Evolutionary conservation across 2,329 filamentous ascomycete species (phyloP).

Genomic region (Aspergillus sp.): DNA sequence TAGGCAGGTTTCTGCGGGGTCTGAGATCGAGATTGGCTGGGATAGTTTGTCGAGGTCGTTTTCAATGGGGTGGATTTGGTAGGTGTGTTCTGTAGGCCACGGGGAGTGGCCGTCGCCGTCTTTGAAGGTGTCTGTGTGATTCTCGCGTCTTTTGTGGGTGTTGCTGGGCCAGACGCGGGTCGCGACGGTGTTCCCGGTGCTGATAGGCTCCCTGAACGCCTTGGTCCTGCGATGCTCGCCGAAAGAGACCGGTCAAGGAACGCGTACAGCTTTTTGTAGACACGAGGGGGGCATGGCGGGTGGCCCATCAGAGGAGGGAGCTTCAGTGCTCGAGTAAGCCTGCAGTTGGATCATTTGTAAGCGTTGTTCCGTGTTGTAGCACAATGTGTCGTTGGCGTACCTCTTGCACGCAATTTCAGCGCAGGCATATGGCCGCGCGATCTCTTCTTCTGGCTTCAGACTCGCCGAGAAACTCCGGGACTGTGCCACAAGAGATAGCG

Average conservation of each 20-base stretch:
- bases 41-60: conserved; percentile 28
- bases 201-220: conserved; percentile 33
- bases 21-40: conserved; percentile 19
- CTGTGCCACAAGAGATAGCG: conserved; percentile 73
- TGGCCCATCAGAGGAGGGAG: conserved; percentile 73
- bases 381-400: conserved; percentile 41
- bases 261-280: conserved; percentile 80
- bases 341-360: conserved; percentile 31
- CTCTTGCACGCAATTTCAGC: conserved; percentile 87
- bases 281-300: conserved; percentile 73
- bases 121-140: conserved; percentile 28
- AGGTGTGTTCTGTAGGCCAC: conserved; percentile 39
- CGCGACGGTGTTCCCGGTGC: conserved; percentile 31
- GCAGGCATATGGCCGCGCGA: conserved; percentile 80
- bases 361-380: background rate
- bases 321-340: conserved; percentile 72
- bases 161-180: conserved; percentile 34
- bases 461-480: conserved; percentile 74
- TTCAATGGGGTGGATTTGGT: conserved; percentile 42
- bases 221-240: conserved; percentile 32
- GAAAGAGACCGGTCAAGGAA: conserved; percentile 73
- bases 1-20: conserved; percentile 19
- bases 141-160: conserved; percentile 32
- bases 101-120: conserved; percentile 23
- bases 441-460: conserved; percentile 82